Evolutionary conservation across 192 early-diverging fungal genomes (phyloP).

Genomic region (Cladochytrium replicatum): DNA sequence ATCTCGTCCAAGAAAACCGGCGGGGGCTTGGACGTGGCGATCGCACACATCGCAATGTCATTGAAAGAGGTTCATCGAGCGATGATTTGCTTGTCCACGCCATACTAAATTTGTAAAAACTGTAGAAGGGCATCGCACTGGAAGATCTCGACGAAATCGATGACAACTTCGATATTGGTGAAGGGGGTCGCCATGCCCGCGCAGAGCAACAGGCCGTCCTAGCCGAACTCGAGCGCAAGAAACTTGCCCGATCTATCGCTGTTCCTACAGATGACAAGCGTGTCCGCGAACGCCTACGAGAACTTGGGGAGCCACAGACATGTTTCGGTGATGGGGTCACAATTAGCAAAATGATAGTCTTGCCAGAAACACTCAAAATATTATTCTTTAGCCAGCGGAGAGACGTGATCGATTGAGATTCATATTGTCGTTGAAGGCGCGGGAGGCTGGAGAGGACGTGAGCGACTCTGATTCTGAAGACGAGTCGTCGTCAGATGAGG

Average conservation of each 20-base stretch:
- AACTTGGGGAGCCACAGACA: conserved; percentile 76
- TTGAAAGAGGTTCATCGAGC: too few species aligned
- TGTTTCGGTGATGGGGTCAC: conserved; percentile 88
- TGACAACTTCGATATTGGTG: too few species aligned
- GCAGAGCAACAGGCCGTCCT: conserved; percentile 37
- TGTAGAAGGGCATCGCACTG: too few species aligned
- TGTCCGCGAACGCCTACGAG: conserved; percentile 64
- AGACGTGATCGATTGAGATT: conserved; percentile 72
- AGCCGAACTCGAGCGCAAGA: conserved; percentile 48
- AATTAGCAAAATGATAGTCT: conserved; percentile 1
- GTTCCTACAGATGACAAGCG: conserved; percentile 84
- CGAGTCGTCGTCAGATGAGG: conserved; percentile 28
- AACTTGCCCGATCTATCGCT: conserved; percentile 64
- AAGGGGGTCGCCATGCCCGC: too few species aligned
- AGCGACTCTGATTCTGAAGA: conserved; percentile 30
- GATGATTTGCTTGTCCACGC: too few species aligned
- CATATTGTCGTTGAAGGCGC: conserved; percentile 50
- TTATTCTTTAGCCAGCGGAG: conserved; percentile 50
- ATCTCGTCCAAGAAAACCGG: too few species aligned
- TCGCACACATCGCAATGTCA: too few species aligned
- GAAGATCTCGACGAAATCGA: too few species aligned
- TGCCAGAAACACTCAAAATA: not conserved
- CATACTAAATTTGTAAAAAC: too few species aligned
- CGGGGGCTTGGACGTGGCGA: too few species aligned
- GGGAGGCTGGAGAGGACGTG: conserved; percentile 21